Conservation (phyloP, 2,329 filamentous ascomycete genomes). For the Ophiostoma perfectum region DNA sequence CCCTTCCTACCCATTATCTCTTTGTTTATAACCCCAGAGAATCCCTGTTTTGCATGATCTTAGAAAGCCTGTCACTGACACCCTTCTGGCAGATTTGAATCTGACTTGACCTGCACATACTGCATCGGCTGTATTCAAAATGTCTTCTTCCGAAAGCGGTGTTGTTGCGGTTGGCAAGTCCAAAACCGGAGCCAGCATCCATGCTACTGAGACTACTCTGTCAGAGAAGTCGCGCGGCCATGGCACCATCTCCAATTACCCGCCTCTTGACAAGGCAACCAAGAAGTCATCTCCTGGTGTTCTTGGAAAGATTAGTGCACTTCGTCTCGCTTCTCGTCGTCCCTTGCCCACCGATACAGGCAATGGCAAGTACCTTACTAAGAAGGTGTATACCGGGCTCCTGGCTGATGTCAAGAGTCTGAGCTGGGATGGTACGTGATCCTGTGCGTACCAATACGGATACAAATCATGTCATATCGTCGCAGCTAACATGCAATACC, state of each 20-base stretch:
- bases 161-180: neutral
- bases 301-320: neutral
- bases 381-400: neutral
- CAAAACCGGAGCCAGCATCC: neutral
- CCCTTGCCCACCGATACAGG: neutral
- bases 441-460: neutral
- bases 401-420: conserved; percentile 4
- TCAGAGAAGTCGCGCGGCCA: neutral
- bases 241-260: neutral
- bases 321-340: neutral
- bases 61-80: neutral
- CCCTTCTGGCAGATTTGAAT: neutral
- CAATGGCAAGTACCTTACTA: neutral
- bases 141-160: neutral
- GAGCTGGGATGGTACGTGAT: neutral
- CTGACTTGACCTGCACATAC: neutral
- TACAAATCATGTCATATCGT: neutral
- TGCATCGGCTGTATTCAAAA: neutral
- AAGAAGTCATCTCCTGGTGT: neutral
- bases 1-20: neutral
- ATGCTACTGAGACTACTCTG: neutral
- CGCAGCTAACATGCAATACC: neutral
- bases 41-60: neutral
- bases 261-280: neutral
- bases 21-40: neutral